Percentiles rank a stretch among this genome's conserved stretches.
Conservation (phyloP, 1,284 basidiomycete species). For the Puccinia novopanici region DNA sequence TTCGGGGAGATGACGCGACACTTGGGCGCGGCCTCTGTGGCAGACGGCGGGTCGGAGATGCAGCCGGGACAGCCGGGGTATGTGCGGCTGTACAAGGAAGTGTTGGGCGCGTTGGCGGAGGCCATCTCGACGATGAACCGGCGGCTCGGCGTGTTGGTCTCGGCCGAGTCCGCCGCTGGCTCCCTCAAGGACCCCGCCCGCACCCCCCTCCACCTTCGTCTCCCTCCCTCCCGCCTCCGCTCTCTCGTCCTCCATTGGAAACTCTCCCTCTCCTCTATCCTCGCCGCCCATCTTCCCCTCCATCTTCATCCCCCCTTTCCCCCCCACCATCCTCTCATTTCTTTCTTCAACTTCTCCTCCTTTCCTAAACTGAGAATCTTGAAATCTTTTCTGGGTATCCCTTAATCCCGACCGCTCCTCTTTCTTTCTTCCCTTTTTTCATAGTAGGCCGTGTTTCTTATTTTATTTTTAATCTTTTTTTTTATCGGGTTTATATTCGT, state of each 20-base stretch:
- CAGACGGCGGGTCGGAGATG: background rate
- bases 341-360: constrained; percentile 13
- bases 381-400: constrained; percentile 21
- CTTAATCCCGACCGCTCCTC: background rate
- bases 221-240: too few species aligned
- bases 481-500: background rate
- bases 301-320: background rate
- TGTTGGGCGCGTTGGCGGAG: background rate
- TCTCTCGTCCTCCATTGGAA: too few species aligned
- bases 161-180: background rate
- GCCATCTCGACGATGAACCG: constrained; percentile 17
- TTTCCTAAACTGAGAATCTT: constrained; percentile 27
- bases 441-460: background rate
- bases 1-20: constrained; percentile 21
- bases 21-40: background rate
- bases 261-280: background rate
- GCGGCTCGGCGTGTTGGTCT: background rate
- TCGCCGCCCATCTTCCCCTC: background rate
- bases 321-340: background rate
- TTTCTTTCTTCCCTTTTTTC: background rate
- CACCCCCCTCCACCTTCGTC: too few species aligned
- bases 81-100: constrained; percentile 6
- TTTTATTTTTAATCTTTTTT: background rate
- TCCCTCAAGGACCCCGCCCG: background rate
- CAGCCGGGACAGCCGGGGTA: too few species aligned